Evolutionary conservation across 495 filamentous ascomycete genomes (phyloP), one percentile per base, ranked within the genome.

Genomic region (Lasiosphaeriaceae sp.): DNA sequence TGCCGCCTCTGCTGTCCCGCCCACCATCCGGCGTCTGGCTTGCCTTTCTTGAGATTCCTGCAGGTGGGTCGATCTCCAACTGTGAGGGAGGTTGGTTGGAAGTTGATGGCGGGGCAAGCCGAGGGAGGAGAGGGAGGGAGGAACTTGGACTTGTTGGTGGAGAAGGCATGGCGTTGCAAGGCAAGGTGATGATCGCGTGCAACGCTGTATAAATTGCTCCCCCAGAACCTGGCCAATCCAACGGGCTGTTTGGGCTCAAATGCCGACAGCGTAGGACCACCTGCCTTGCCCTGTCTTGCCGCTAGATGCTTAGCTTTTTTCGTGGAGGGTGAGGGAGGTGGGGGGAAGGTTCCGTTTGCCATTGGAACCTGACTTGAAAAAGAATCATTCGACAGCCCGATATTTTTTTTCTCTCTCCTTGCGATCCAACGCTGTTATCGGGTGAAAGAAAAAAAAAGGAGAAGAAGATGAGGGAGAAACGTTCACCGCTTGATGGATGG

Each of bases 261-360:
- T 63, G 61, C 57, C 61, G 61, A 57, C 51, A 58, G 44, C 47
- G n/a, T n/a, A n/a, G n/a, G 58, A 57, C 56, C 58, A 48, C 44
- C 11, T 46, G 11, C 21, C 34, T 45, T 61, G 53, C 54, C 49
- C 6, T 47, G 17, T 16, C 34, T 49, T 61, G 50, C 54, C 49
- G 49, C 41, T 49, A 48, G 34, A 61, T 55, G 58, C 58, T 57
- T 61, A 52, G 47, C 49, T 37, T 24, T 12, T 49, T 37, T 22
- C 11, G 21, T 35, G 26, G 29, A 11, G 48, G 56, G 45, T 31
- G 55, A 31, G n/a, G n/a, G 47, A 37, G 26, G 55, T 37, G 11
- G 24, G 29, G 52, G 50, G 19, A 21, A 44, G 44, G 37, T 58
- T 55, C 37, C 52, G 35, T 1, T 23, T 31, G 26, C 9, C 7